These are phyloP conservation scores for Hermanozyma aechmeae DNA, from an alignment of 805 yeast species.

Conservation along the genomic window DNA sequence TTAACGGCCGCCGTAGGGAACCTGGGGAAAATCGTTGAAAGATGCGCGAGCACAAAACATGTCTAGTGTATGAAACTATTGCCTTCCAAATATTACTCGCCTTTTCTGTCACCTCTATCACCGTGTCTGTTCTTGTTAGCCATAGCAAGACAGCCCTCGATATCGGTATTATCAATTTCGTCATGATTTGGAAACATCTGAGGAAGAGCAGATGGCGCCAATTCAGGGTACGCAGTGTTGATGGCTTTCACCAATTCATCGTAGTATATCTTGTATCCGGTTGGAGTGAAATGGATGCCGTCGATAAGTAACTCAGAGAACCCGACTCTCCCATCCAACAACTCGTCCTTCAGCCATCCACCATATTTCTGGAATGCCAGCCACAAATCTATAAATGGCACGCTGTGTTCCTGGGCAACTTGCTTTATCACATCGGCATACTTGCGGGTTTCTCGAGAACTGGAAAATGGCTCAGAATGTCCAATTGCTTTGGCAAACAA, in stretches of 20 bases:
- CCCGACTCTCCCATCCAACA: conserved; percentile 10
- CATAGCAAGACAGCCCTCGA: too few relatives aligned
- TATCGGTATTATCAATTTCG: conserved; percentile 11
- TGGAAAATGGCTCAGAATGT: conserved; percentile 19
- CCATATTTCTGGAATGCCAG: conserved; percentile 26
- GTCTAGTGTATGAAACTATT: too few relatives aligned
- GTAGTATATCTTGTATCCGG: conserved; percentile 42
- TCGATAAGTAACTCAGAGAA: conserved; percentile 21
- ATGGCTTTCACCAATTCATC: conserved; percentile 35
- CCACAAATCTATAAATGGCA: conserved; percentile 55
- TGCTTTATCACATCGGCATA: conserved; percentile 44
- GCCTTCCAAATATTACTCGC: too few relatives aligned
- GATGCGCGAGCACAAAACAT: too few relatives aligned
- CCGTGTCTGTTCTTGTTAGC: too few relatives aligned
- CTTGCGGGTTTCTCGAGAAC: conserved; percentile 30
- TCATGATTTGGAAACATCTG: conserved; percentile 33
- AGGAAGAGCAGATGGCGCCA: conserved; percentile 30
- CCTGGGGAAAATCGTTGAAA: too few relatives aligned
- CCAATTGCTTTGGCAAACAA: too few relatives aligned
- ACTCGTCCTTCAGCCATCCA: conserved; percentile 26
- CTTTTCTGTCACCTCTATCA: too few relatives aligned
- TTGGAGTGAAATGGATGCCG: conserved; percentile 54
- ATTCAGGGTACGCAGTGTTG: conserved; percentile 36
- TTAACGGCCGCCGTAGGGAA: too few relatives aligned
- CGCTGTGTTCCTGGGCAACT: conserved; percentile 35